Base-by-base conservation (phyloP, 495 filamentous ascomycete species). In the Hypomontagnella submonticulosa region DNA sequence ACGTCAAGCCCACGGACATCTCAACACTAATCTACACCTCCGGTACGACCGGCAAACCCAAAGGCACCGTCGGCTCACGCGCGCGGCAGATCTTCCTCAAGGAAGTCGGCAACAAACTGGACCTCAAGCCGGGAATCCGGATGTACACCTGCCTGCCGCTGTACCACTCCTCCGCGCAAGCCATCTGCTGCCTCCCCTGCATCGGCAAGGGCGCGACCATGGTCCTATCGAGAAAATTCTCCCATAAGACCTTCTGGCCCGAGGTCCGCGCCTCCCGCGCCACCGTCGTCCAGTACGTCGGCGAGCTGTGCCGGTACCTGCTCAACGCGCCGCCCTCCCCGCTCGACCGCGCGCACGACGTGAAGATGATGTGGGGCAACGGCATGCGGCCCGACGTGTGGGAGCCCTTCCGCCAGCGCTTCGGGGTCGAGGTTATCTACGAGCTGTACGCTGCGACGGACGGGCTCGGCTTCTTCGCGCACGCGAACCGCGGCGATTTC, bases 101-200 rank as follows among this genome's bases (percentile, higher is more conserved):
- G 7, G 42, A 61, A 10, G 66, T 56, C 6, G 53, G 49, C 10
- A 57, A 57, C 7, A 64, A 15, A 2, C 13, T 69, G 0, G 47
- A 49, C 15, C 57, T 70, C 10, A 57, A 49, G 10, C 60, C 52
- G 16, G 66, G 64, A 12, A 85, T 88, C 57, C 75, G 87, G 41
- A 89, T 88, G 84, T 91, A 92, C 75, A 80, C 83, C 62, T 90
- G 89, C 66, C 91, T 94, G 84, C 90, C 91, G 3, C 75, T 92
- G 6, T 94, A 92, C 70, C 91, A 94, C 66, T 89, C 90, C 9
- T 91, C 91, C 0, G 89, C 89, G 11, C 73, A 87, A 0, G 74
- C 69, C 4, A 81, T 90, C 12, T 74, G 75, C 12, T 71, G 82
- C 32, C 78, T 89, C 5, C 66, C 70, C 1, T 79, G 80, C 57